phyloP scores from a whole-genome alignment of 2,329 filamentous ascomycete genomes.

The Xylaria sp. region DNA sequence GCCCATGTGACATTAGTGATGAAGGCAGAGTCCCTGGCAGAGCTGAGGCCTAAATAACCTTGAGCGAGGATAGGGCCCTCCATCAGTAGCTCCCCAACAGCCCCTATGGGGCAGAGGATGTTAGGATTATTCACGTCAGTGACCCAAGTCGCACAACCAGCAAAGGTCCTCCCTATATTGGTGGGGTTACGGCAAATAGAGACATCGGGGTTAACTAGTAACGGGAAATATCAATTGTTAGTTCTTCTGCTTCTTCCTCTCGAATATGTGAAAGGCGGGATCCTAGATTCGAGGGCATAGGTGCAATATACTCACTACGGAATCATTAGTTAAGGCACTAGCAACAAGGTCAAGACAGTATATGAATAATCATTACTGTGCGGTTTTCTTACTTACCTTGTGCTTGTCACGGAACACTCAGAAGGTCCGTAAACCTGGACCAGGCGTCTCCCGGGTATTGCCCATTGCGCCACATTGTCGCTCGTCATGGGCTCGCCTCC shows the following conservation, averaged over 20 bases:
- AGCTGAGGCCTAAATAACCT: conserved; percentile 13
- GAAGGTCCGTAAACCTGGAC: conserved; percentile 25
- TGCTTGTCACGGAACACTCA: conserved; percentile 23
- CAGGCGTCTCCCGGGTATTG: conserved; percentile 17
- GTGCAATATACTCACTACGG: neutral
- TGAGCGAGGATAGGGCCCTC: conserved; percentile 24
- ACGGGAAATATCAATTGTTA: neutral
- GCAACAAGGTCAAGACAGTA: neutral
- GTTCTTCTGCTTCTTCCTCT: neutral
- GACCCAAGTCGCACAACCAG: conserved; percentile 15
- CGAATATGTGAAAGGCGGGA: neutral
- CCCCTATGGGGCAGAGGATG: conserved; percentile 15
- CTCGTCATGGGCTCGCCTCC: conserved; percentile 23
- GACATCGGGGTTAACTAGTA: neutral
- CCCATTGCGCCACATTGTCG: conserved; percentile 22
- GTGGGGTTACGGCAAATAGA: conserved; percentile 3
- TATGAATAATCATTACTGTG: neutral
- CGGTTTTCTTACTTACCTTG: conserved; percentile 1
- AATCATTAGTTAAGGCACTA: neutral
- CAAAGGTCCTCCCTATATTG: conserved; percentile 11
- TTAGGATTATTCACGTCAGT: conserved; percentile 15
- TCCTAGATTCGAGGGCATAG: neutral
- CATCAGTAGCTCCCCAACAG: conserved; percentile 25
- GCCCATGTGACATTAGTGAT: conserved; percentile 14
- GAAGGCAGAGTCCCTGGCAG: conserved; percentile 21